Conservation (phyloP, 2,329 filamentous ascomycete genomes). For the Colletotrichum kahawae region DNA sequence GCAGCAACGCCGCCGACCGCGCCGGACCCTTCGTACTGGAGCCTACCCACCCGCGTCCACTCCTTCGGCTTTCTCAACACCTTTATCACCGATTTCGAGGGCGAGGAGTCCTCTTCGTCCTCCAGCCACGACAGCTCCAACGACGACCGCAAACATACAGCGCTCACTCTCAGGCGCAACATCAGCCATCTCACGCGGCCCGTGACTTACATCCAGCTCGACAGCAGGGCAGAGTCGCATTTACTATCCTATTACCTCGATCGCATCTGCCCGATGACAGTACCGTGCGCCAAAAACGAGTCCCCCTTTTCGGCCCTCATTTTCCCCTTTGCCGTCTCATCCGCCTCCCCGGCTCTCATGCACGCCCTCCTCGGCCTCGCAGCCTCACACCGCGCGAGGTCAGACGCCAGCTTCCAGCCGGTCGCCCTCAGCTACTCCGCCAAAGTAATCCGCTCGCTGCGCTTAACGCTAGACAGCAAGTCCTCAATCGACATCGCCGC, state of each 20-base stretch:
- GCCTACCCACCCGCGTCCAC: not conserved
- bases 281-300: slow-evolving; percentile 6
- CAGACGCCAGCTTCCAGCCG: slow-evolving; percentile 1
- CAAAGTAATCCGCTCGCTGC: slow-evolving; percentile 19
- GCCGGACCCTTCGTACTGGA: not conserved
- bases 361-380: slow-evolving; percentile 21
- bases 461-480: slow-evolving; percentile 1
- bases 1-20: not conserved
- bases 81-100: not conserved
- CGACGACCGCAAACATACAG: not conserved
- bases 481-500: slow-evolving; percentile 6
- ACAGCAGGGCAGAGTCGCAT: slow-evolving; percentile 2
- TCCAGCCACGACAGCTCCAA: not conserved
- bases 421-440: slow-evolving; percentile 20
- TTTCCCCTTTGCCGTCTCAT: slow-evolving; percentile 20
- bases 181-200: not conserved
- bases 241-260: slow-evolving; percentile 21
- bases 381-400: slow-evolving; percentile 19
- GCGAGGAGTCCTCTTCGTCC: not conserved
- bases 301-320: slow-evolving; percentile 21
- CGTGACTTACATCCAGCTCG: slow-evolving; percentile 5
- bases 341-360: slow-evolving; percentile 20
- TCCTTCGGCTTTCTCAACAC: slow-evolving; percentile 12
- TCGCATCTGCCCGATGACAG: slow-evolving; percentile 20
- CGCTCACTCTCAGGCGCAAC: not conserved